These are phyloP conservation scores for Mortierella sp. DNA, from an alignment of 371 early-diverging fungal species.

Conservation along the genomic window DNA sequence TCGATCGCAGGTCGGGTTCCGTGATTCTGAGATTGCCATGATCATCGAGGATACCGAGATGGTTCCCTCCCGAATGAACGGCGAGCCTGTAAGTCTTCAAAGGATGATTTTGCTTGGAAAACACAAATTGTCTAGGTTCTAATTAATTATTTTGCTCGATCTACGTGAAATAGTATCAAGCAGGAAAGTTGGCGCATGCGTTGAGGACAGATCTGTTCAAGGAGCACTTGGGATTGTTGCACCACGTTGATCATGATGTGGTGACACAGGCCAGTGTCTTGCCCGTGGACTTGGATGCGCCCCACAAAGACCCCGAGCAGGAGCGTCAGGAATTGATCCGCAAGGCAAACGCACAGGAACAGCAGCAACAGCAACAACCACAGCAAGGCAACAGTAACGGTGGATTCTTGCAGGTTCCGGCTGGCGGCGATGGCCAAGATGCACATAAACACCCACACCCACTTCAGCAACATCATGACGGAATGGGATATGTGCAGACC, in stretches of 20 bases:
- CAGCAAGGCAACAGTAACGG: not conserved
- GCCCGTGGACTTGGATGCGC: slow-evolving; percentile 50
- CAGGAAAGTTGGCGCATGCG: slow-evolving; percentile 78
- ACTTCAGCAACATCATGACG: slow-evolving; percentile 4
- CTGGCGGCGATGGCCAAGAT: not conserved
- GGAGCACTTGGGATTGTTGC: slow-evolving; percentile 85
- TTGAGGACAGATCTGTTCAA: slow-evolving; percentile 83
- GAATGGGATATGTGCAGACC: slow-evolving; percentile 19
- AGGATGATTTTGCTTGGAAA: not conserved
- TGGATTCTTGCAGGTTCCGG: not conserved
- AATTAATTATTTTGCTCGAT: not conserved
- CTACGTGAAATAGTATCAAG: slow-evolving; percentile 64
- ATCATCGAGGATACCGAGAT: slow-evolving; percentile 82
- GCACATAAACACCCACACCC: not conserved
- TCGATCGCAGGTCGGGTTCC: slow-evolving; percentile 86
- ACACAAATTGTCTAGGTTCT: not conserved
- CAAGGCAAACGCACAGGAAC: not conserved
- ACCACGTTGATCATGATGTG: slow-evolving; percentile 58
- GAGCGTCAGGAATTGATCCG: slow-evolving; percentile 34
- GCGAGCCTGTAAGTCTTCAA: slow-evolving; percentile 63
- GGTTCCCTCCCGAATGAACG: slow-evolving; percentile 78
- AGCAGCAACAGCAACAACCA: slow-evolving; percentile 1
- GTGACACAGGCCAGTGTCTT: slow-evolving; percentile 64
- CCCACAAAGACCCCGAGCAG: slow-evolving; percentile 33
- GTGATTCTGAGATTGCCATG: slow-evolving; percentile 92